phyloP scores from a whole-genome alignment of 225 moss, liverwort and hornwort species.

The Anthoceros angustus region DNA sequence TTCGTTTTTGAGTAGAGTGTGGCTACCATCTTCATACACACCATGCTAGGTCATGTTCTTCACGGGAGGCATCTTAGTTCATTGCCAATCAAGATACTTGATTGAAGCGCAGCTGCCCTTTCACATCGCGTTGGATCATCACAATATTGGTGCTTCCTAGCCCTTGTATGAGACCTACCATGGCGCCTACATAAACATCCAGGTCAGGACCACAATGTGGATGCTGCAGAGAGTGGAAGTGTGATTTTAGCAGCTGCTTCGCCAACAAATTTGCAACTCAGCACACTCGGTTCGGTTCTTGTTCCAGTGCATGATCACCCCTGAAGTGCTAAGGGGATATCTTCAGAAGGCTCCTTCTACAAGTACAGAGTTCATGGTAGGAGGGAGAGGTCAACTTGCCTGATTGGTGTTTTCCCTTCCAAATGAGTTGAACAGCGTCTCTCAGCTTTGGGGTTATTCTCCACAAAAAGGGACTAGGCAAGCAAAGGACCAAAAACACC shows the following conservation, averaged over 20 bases:
- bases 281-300: constrained; percentile 8
- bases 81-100: no score
- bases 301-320: constrained; percentile 70
- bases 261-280: constrained; percentile 5
- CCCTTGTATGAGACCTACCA: constrained; percentile 84
- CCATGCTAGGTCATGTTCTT: no score
- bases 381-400: constrained; percentile 54
- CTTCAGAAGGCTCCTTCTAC: constrained; percentile 62
- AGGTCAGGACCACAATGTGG: constrained; percentile 25
- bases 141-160: constrained; percentile 37
- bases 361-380: constrained; percentile 81
- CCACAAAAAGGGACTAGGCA: no score
- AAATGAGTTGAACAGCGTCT: background rate
- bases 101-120: no score
- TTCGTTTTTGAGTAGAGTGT: no score
- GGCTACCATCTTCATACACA: no score
- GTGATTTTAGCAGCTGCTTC: background rate
- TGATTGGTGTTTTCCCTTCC: background rate
- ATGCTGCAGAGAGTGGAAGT: background rate
- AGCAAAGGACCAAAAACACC: no score
- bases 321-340: constrained; percentile 77
- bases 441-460: no score
- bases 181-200: constrained; percentile 92
- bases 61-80: no score
- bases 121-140: no score